Conservation (phyloP, 2,329 filamentous ascomycete species). For the Didymella glomerata region DNA sequence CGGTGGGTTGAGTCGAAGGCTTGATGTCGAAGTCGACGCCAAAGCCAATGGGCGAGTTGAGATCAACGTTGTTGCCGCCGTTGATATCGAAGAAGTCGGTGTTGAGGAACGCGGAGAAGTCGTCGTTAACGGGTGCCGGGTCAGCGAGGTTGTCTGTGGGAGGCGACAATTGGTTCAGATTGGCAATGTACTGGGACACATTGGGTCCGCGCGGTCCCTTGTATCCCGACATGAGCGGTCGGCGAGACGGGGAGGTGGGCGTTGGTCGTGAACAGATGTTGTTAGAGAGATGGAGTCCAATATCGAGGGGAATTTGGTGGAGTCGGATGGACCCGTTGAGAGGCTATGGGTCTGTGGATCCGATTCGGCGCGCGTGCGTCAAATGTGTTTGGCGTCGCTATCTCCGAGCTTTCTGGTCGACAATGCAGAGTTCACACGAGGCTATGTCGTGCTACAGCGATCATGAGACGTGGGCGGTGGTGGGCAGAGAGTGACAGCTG, state of each 20-base stretch:
- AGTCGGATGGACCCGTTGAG: slow-evolving; percentile 20
- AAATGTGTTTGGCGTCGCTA: slow-evolving; percentile 12
- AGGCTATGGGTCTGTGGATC: slow-evolving; percentile 19
- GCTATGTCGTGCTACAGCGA: slow-evolving; percentile 7
- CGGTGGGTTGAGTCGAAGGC: slow-evolving; percentile 25
- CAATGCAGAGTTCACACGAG: slow-evolving; percentile 1
- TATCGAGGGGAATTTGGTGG: slow-evolving; percentile 29
- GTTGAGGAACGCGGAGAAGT: slow-evolving; percentile 65
- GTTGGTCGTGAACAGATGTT: slow-evolving; percentile 19
- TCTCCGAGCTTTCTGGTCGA: background rate
- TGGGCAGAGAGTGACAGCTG: slow-evolving; percentile 12
- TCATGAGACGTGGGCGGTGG: slow-evolving; percentile 3
- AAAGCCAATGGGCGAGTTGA: slow-evolving; percentile 39
- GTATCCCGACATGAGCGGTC: slow-evolving; percentile 71
- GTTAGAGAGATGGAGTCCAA: slow-evolving; percentile 27
- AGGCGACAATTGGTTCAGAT: slow-evolving; percentile 75
- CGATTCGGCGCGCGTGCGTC: slow-evolving; percentile 29
- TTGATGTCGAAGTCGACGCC: slow-evolving; percentile 42
- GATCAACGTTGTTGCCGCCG: slow-evolving; percentile 38
- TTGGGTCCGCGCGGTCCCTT: slow-evolving; percentile 82
- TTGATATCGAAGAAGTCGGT: slow-evolving; percentile 75
- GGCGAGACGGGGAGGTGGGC: slow-evolving; percentile 15
- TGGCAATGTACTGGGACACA: slow-evolving; percentile 87
- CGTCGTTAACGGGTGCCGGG: slow-evolving; percentile 53
- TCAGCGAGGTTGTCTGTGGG: slow-evolving; percentile 41